Evolutionary conservation across 176 grass and related monocot species (phyloP), one percentile per base, ranked within the genome.

Genomic region (Lolium multiflorum): DNA sequence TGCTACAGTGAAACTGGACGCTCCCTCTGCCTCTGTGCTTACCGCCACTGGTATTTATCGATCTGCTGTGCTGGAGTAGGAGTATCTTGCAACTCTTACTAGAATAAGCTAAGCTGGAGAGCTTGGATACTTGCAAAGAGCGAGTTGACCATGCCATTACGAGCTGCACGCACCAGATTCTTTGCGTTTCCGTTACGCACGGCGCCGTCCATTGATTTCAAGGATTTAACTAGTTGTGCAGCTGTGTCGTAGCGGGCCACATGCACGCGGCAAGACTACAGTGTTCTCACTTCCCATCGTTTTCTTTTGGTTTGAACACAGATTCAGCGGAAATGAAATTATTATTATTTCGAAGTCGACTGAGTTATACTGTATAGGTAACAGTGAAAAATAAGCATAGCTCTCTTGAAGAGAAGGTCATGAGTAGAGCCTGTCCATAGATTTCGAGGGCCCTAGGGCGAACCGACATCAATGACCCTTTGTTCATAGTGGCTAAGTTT

Each of bases 111-210:
- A 65, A 5, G 47, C 7, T 28, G 7, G 8, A 18, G 24, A 59
- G 13, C 84, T 80, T 86, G 41, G 84, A 25, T 86, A 31, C 66
- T 50, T 47, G 84, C 26, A 17, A 6, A 24, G 18, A 3, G 9
- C 11, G 41, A 8, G 66, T 80, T 86, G 84, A 86, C 84, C 58
- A 60, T 80, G 63, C 51, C 50, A 62, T 81, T 65, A 48, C 43
- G 49, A 35, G 21, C 10, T 65, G 60, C 72, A 75, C 49, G 72
- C 59, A 50, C 22, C 78, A 49, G 83, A 70, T 79, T 86, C 75
- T 57, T 58, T 9, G 63, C 84, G 25, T 35, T 11, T 16, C 8
- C 73, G 48, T 35, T 76, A 25, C 48, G 24, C 48, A n/a, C 71
- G 46, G 71, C 71, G 71, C 71, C 71, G 71, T 74, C 37, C 71